phyloP scores from a whole-genome alignment of 2,329 filamentous ascomycete species.

The Pseudogymnoascus sp. region DNA sequence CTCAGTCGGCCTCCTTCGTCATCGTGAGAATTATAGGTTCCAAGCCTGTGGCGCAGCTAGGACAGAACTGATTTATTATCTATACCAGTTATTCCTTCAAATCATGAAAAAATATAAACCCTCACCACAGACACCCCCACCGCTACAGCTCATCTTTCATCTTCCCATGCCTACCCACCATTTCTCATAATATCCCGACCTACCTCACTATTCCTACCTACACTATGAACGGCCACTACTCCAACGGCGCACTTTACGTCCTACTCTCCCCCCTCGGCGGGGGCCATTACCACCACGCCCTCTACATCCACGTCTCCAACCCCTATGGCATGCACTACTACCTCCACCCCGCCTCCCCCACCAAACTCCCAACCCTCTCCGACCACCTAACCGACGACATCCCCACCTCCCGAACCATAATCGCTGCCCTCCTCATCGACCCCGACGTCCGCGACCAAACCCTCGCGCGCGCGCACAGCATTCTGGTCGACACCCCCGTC shows the following conservation, averaged over 20 bases:
- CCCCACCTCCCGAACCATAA: neutral
- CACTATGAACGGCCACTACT: neutral
- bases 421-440: neutral
- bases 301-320: constrained; percentile 6
- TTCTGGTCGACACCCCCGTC: neutral
- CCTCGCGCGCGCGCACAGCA: neutral
- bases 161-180: neutral
- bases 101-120: neutral
- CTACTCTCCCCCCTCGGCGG: neutral
- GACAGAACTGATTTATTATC: neutral
- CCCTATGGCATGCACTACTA: constrained; percentile 5
- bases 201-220: neutral
- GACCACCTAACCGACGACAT: neutral
- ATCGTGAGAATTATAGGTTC: neutral
- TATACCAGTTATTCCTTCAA: neutral
- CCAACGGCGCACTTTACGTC: neutral
- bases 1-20: neutral
- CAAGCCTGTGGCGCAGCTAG: neutral
- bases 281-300: neutral
- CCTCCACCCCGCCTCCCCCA: neutral
- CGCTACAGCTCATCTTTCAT: neutral
- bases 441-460: neutral
- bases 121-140: neutral
- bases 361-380: neutral
- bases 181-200: neutral